These are phyloP conservation scores for Neltuma alba DNA, from an alignment of 306 rosid species.

Conservation along the genomic window DNA sequence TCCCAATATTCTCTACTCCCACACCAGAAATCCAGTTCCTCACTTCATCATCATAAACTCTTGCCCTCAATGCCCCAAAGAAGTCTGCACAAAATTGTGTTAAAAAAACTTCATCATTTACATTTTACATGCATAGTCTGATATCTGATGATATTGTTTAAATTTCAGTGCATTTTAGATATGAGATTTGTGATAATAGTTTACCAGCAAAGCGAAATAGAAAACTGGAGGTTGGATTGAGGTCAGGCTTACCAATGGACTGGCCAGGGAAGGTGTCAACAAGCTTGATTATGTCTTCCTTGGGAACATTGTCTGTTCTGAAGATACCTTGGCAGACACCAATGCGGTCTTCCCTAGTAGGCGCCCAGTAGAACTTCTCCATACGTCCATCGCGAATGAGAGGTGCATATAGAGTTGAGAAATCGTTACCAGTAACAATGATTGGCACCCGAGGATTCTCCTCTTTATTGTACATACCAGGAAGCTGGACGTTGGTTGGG, in stretches of 20 bases:
- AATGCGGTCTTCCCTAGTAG: constrained; percentile 68
- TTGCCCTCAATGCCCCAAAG: constrained; percentile 79
- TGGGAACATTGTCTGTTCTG: constrained; percentile 46
- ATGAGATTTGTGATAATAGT: not conserved
- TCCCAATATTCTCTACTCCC: constrained; percentile 63
- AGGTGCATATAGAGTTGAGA: constrained; percentile 82
- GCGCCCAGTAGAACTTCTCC: constrained; percentile 89
- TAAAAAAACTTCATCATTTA: not conserved
- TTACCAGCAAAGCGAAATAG: not conserved
- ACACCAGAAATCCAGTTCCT: constrained; percentile 63
- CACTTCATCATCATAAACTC: constrained; percentile 77
- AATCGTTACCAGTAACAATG: constrained; percentile 73
- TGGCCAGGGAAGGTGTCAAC: constrained; percentile 80
- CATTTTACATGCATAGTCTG: not conserved
- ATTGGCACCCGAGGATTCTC: constrained; percentile 77
- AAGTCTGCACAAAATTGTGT: constrained; percentile 50
- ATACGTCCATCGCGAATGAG: constrained; percentile 84
- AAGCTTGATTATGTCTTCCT: constrained; percentile 58
- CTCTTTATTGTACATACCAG: constrained; percentile 79
- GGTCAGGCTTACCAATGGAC: constrained; percentile 59
- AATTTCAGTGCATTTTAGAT: not conserved
- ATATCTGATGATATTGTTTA: not conserved
- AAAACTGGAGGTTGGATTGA: constrained; percentile 5
- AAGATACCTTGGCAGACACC: constrained; percentile 79
- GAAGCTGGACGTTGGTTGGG: constrained; percentile 81